Conservation (phyloP, 2,329 filamentous ascomycete genomes). For the Gaeumannomyces tritici region DNA sequence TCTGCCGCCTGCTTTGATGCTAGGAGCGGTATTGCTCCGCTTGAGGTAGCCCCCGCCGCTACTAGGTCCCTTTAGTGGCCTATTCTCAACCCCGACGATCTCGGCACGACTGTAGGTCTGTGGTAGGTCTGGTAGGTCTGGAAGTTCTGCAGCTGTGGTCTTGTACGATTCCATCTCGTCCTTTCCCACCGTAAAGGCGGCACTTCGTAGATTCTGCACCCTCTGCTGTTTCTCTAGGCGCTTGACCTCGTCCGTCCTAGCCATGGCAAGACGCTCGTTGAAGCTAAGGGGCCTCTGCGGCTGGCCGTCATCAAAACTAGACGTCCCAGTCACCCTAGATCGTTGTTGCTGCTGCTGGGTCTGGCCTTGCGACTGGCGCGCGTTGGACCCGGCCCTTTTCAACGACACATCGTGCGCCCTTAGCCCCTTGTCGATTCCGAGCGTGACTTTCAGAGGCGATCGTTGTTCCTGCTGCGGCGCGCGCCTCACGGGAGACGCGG, state of each 20-base stretch:
- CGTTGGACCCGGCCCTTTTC: constrained; percentile 32
- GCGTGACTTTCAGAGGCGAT: constrained; percentile 68
- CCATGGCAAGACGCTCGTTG: constrained; percentile 75
- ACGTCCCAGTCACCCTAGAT: not conserved
- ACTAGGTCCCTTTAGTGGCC: not conserved
- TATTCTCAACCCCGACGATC: constrained; percentile 31
- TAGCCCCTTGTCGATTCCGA: constrained; percentile 86
- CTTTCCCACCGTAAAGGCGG: constrained; percentile 46
- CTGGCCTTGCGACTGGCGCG: constrained; percentile 2
- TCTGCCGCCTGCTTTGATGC: constrained; percentile 7
- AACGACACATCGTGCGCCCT: constrained; percentile 75
- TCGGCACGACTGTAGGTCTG: constrained; percentile 56
- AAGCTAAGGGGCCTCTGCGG: constrained; percentile 49
- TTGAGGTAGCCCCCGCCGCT: constrained; percentile 19
- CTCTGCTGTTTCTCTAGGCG: constrained; percentile 40
- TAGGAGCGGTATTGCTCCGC: constrained; percentile 34
- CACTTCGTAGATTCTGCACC: constrained; percentile 43
- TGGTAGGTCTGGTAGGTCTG: constrained; percentile 34
- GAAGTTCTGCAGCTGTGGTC: constrained; percentile 43
- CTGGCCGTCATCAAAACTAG: constrained; percentile 6
- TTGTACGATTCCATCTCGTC: constrained; percentile 53
- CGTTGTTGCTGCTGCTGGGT: constrained; percentile 16
- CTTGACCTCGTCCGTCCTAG: constrained; percentile 44
- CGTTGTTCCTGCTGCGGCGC: constrained; percentile 35
- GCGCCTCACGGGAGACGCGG: constrained; percentile 58